Base-by-base conservation (phyloP, 2,329 filamentous ascomycete species). In the Daldinia sp. region DNA sequence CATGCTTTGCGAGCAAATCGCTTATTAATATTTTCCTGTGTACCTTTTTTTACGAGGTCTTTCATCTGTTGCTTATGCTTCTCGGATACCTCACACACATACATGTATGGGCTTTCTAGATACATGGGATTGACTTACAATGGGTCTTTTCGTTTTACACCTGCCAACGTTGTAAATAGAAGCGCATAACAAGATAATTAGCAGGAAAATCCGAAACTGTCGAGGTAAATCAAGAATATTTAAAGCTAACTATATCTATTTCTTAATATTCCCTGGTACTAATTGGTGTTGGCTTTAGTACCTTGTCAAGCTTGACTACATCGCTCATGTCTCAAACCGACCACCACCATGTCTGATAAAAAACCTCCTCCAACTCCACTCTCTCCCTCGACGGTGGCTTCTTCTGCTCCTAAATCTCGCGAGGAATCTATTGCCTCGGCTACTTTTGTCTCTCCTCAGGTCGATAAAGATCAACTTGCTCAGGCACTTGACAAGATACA, bases 401-500 rank as follows among this genome's bases (percentile, higher is more conserved):
- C 76, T 10, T 64, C 72, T 10, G 69, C 70, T n/a, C 63, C 70
- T 7, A 73, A 71, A 34, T 73, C 78, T 21, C 78, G 79, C 34
- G 77, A 78, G 50, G 77, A 73, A 35, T 82, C 80, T 15, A 58
- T 75, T 10, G 70, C 76, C 29, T 80, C 79, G 50, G 65, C 73
- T 32, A 88, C 87, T 21, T 66, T 83, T 13, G 78, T 80, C 5
- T 75, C 80, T 2, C 77, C 82, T 1, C 83, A 85, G 49, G 78
- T 87, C 37, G 90, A 94, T 75, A 90, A 87, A 73, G 90, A 93
- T 66, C 89, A 91, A 59, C 83, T 94, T 34, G 87, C 91, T 30
- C 87, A 92, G 65, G 86, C 90, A 15, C 87, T 97, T 63, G 91
- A 96, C 77, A 89, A 92, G 71, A 97, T 97, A 69, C 94, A 97